Percentiles rank a stretch among this genome's conserved stretches.
These are phyloP conservation scores for Boletus edulis DNA, from an alignment of 768 basidiomycete genomes.

Conservation along the genomic window DNA sequence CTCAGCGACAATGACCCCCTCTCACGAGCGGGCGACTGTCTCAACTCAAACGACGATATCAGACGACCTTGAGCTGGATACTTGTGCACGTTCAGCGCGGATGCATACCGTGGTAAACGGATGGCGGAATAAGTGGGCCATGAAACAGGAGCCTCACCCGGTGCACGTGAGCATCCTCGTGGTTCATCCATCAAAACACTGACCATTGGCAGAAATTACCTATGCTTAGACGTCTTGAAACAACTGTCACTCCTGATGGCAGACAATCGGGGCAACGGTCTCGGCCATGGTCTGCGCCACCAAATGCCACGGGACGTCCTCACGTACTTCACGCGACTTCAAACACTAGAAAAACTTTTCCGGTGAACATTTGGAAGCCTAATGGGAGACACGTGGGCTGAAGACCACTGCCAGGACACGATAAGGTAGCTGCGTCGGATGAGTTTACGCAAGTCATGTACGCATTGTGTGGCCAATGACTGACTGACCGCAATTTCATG, in stretches of 20 bases:
- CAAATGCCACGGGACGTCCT: slow-evolving; percentile 18
- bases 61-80: slow-evolving; percentile 25
- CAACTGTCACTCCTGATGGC: slow-evolving; percentile 46
- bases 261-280: slow-evolving; percentile 34
- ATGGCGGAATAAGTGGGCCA: slow-evolving; percentile 52
- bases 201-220: slow-evolving; percentile 28
- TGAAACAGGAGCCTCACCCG: slow-evolving; percentile 22
- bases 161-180: slow-evolving; percentile 19
- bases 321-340: slow-evolving; percentile 15
- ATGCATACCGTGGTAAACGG: slow-evolving; percentile 43
- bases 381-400: slow-evolving; percentile 11
- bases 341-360: slow-evolving; percentile 20
- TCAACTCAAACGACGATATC: slow-evolving; percentile 22
- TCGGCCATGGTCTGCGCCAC: slow-evolving; percentile 26
- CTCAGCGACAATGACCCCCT: slow-evolving; percentile 33
- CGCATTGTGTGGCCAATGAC: slow-evolving; percentile 4
- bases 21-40: slow-evolving; percentile 34
- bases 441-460: slow-evolving; percentile 13
- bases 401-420: slow-evolving; percentile 1
- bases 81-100: slow-evolving; percentile 28
- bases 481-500: slow-evolving; percentile 1
- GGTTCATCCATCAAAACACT: slow-evolving; percentile 7
- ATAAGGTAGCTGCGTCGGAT: slow-evolving; percentile 6
- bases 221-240: slow-evolving; percentile 43
- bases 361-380: slow-evolving; percentile 4